Percentiles rank a stretch among this genome's conserved stretches.
phyloP scores from a whole-genome alignment of 106 monocot species.

The Dioscorea dumetorum region DNA sequence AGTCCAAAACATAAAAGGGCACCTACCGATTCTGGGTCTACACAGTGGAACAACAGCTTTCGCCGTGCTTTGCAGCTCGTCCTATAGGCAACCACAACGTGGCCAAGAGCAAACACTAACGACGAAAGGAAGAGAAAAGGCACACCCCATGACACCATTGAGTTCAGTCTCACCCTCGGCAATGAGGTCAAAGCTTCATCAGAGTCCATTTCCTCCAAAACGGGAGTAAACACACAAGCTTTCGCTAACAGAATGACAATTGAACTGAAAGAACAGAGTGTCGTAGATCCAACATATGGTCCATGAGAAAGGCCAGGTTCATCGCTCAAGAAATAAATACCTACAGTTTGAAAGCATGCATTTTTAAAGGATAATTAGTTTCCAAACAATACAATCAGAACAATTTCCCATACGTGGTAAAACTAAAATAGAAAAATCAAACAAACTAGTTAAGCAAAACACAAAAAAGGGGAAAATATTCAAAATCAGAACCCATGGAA shows the following conservation, averaged over 20 bases:
- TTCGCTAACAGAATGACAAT: conserved; percentile 50
- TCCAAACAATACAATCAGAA: neutral
- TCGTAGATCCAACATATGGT: conserved; percentile 64
- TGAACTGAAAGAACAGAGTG: conserved; percentile 48
- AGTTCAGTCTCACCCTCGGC: conserved; percentile 30
- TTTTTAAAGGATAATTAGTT: neutral
- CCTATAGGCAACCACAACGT: conserved; percentile 75
- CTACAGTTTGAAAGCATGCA: conserved; percentile 24
- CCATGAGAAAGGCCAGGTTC: conserved; percentile 43
- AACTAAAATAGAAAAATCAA: neutral
- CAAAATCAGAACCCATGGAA: neutral
- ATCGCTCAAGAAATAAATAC: conserved; percentile 70
- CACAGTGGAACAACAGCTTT: conserved; percentile 52
- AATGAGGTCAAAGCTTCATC: conserved; percentile 20
- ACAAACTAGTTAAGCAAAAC: neutral
- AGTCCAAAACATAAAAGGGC: neutral
- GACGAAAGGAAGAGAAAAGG: conserved; percentile 58
- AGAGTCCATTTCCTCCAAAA: conserved; percentile 25
- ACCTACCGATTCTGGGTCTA: conserved; percentile 75
- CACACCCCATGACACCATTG: conserved; percentile 40
- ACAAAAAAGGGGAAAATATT: neutral
- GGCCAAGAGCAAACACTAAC: conserved; percentile 79
- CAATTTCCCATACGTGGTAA: neutral
- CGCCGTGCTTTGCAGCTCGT: conserved; percentile 67
- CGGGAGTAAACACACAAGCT: conserved; percentile 55